phyloP scores from a whole-genome alignment of 352 stramenopile genomes.

The Paralagenidium karlingii region DNA sequence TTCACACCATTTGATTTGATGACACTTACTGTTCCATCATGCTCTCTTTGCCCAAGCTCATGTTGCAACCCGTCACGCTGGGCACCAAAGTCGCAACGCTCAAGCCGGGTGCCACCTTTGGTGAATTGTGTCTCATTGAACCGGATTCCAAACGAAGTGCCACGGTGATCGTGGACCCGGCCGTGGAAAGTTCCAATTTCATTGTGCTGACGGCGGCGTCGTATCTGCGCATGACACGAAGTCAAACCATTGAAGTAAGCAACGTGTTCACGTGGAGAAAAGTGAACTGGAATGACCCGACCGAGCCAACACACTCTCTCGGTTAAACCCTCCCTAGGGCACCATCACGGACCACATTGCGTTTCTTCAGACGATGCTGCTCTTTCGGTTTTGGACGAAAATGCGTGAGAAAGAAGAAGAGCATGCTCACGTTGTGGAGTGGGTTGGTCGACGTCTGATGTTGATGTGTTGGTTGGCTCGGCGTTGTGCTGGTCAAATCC shows the following conservation, averaged over 20 bases:
- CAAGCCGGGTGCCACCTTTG: conserved; percentile 64
- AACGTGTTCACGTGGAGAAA: too few relatives aligned
- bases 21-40: not conserved
- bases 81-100: conserved; percentile 61
- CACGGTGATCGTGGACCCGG: conserved; percentile 59
- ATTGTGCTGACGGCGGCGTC: conserved; percentile 73
- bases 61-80: conserved; percentile 1
- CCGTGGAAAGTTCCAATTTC: conserved; percentile 62
- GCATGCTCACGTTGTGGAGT: too few relatives aligned
- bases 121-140: conserved; percentile 76
- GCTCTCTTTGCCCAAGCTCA: not conserved
- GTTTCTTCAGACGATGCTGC: conserved; percentile 65
- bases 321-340: too few relatives aligned
- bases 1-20: not conserved
- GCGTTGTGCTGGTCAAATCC: not conserved
- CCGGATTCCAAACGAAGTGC: conserved; percentile 75
- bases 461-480: too few relatives aligned
- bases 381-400: conserved; percentile 73
- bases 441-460: too few relatives aligned
- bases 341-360: conserved; percentile 77
- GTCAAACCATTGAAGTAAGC: conserved; percentile 52
- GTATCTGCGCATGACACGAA: conserved; percentile 73
- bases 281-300: not conserved
- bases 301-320: not conserved
- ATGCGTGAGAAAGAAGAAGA: too few relatives aligned